Base-by-base conservation (phyloP, 1,284 basidiomycete genomes). In the Xerocomus nothofagi region DNA sequence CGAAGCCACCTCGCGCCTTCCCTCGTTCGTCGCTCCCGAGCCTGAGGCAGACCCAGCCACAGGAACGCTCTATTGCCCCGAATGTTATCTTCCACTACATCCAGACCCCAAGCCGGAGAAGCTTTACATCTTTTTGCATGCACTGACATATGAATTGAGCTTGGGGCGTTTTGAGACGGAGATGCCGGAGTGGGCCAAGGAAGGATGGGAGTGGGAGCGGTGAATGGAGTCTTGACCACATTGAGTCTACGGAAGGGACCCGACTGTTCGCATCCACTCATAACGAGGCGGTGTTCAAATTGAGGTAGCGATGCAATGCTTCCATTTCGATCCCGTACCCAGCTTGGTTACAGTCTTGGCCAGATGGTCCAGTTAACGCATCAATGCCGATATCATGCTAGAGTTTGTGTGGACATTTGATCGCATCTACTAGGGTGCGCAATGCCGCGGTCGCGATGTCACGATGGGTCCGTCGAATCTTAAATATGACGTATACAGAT, bases 41-140 rank as follows among this genome's bases (percentile, higher is more conserved):
- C 67, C 67, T 5, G 61, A 71, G 33, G 62, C 63, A 1, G 65
- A 70, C 37, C 36, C 55, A 1, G 47, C 21, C 2, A 69, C 63
- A 10, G 67, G 66, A 20, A 69, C 70, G 47, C 63, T 78, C 18
- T 92, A 88, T 66, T 98, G 94, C 66, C 73, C 80, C 0, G 88
- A 92, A 62, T 98, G 94, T 66, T 96, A 89, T 68, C 75, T 95
- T 26, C 94, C 94, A 14, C 71, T 97, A 9, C 84, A 93, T 47
- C 91, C 92, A 8, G 94, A 98, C 69, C 94, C 94, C 1, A 84
- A 83, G 62, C 92, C 93, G 2, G 91, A 94, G 67, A 84, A 83
- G 52, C 72, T 97, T 50, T 97, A 93, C 69, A 98, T 98, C 57
- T 98, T 94, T 73, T 73, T 98, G 59, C 94, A 98, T 65, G 94